Conservation (phyloP, 176 grass and related monocot species). For the Olyra latifolia region DNA sequence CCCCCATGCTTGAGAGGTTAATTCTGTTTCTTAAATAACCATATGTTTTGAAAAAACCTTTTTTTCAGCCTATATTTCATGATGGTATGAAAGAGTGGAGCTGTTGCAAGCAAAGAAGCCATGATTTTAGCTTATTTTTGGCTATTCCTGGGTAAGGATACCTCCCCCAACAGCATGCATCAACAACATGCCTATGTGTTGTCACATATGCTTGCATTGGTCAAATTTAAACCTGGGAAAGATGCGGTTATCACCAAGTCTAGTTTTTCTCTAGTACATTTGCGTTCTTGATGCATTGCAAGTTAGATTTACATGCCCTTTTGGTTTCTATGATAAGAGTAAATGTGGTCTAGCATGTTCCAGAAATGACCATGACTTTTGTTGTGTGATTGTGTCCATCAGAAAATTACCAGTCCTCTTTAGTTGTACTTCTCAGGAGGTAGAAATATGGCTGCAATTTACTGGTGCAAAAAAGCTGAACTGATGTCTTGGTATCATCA, state of each 20-base stretch:
- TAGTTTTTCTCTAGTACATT: not conserved
- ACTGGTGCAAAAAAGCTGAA: not conserved
- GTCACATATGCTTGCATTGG: not conserved
- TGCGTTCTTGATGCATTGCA: not conserved
- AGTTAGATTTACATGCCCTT: slow-evolving; percentile 17
- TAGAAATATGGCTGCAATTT: not conserved
- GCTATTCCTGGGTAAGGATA: slow-evolving; percentile 89
- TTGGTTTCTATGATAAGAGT: not conserved
- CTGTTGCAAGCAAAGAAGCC: slow-evolving; percentile 98
- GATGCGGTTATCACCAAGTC: not conserved
- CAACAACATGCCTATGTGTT: not conserved
- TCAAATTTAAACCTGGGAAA: not conserved
- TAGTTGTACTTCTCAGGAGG: not conserved
- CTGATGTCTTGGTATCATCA: not conserved
- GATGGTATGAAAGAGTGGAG: slow-evolving; percentile 99
- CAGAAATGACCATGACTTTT: not conserved
- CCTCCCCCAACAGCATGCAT: not conserved
- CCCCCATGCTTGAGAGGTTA: slow-evolving; percentile 21
- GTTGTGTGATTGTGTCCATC: not conserved
- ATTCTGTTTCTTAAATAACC: slow-evolving; percentile 23
- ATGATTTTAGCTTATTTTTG: slow-evolving; percentile 99
- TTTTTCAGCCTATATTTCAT: slow-evolving; percentile 85
- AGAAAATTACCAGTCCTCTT: not conserved
- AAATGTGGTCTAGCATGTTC: not conserved
- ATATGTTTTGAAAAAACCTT: not conserved